Evolutionary conservation across 306 rosid genomes (phyloP).

Genomic region (Cotoneaster glaucophyllus): DNA sequence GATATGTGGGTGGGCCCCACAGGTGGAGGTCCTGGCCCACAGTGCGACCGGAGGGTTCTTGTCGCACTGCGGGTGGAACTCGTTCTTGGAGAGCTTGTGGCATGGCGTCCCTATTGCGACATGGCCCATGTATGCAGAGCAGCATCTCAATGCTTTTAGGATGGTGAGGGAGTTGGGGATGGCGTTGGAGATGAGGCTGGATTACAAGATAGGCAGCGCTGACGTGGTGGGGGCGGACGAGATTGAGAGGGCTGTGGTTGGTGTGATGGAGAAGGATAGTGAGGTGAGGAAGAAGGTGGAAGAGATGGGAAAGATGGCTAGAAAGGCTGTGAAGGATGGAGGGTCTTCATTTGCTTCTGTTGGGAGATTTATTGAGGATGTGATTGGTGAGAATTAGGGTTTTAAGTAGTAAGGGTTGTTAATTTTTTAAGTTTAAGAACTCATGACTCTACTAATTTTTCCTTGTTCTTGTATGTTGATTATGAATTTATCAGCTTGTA

Average conservation of each 20-base stretch:
- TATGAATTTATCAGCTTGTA: neutral
- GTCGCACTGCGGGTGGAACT: conserved; percentile 72
- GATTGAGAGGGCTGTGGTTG: conserved; percentile 33
- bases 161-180: conserved; percentile 44
- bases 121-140: conserved; percentile 70
- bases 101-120: conserved; percentile 57
- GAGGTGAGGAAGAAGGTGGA: conserved; percentile 34
- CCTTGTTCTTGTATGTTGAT: neutral
- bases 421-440: no score
- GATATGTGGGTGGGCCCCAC: conserved; percentile 59
- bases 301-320: conserved; percentile 29
- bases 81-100: conserved; percentile 63
- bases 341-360: conserved; percentile 27
- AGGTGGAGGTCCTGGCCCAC: conserved; percentile 44
- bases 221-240: conserved; percentile 44
- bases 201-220: conserved; percentile 25
- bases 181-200: conserved; percentile 40
- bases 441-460: no score
- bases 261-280: conserved; percentile 27
- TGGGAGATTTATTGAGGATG: conserved; percentile 3
- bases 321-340: conserved; percentile 25
- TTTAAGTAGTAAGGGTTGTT: neutral
- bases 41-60: conserved; percentile 47
- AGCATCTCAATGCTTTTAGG: conserved; percentile 50
- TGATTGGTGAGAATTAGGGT: neutral